These are phyloP conservation scores for Plasmodium chabaudi DNA, from an alignment of 169 alveolate species.

Conservation along the genomic window DNA sequence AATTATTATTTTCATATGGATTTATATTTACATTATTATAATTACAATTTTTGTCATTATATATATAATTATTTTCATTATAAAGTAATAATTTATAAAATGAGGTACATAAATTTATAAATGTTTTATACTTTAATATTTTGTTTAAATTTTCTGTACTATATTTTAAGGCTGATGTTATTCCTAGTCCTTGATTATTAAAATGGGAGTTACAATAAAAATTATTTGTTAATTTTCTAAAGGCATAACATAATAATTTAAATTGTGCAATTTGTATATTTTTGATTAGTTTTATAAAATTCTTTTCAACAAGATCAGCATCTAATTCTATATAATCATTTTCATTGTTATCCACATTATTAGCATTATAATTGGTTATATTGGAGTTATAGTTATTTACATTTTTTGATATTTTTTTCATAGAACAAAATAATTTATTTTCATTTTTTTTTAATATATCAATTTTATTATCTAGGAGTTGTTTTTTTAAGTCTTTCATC, in stretches of 20 bases:
- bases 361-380: neutral
- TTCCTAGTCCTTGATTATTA: conserved; percentile 5
- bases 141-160: conserved; percentile 38
- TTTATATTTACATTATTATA: conserved; percentile 7
- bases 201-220: conserved; percentile 21
- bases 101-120: neutral
- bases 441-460: conserved; percentile 57
- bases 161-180: conserved; percentile 23
- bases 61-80: conserved; percentile 24
- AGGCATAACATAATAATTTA: conserved; percentile 52
- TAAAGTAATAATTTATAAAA: conserved; percentile 57
- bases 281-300: conserved; percentile 56
- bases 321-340: conserved; percentile 60
- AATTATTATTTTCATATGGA: conserved; percentile 11
- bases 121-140: conserved; percentile 33
- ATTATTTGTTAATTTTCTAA: conserved; percentile 57
- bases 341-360: neutral
- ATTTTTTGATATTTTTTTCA: conserved; percentile 38
- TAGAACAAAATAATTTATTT: conserved; percentile 25
- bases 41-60: conserved; percentile 27
- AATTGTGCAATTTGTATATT: conserved; percentile 68
- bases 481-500: conserved; percentile 80
- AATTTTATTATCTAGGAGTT: conserved; percentile 66
- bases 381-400: neutral
- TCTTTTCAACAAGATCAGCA: conserved; percentile 74